phyloP scores from a whole-genome alignment of 2,329 filamentous ascomycete species.

The Aquanectria penicillioides region DNA sequence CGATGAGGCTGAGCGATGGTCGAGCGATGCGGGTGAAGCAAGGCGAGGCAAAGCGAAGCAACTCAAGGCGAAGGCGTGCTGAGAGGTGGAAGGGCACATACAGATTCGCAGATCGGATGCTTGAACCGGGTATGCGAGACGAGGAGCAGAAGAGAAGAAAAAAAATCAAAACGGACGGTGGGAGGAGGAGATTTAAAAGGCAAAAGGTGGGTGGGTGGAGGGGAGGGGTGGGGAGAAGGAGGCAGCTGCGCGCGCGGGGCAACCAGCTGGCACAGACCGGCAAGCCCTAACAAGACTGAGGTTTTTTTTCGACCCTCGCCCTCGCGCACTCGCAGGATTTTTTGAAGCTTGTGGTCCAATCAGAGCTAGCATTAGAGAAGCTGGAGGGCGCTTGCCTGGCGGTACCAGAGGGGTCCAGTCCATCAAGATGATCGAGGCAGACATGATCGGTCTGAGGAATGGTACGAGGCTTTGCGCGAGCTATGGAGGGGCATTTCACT shows the following conservation, averaged over 20 bases:
- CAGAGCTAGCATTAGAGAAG: too few relatives aligned
- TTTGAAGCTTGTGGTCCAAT: conserved; percentile 26
- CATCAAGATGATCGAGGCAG: conserved; percentile 24
- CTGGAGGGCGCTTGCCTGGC: conserved; percentile 6
- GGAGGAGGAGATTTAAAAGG: conserved; percentile 54
- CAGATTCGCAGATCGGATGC: conserved; percentile 56
- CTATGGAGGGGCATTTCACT: conserved; percentile 18
- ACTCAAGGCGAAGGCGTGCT: conserved; percentile 16
- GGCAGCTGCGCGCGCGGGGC: conserved; percentile 47
- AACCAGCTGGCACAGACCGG: conserved; percentile 39
- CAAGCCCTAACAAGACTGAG: conserved; percentile 49
- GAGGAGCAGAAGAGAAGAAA: conserved; percentile 52
- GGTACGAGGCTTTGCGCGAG: conserved; percentile 29
- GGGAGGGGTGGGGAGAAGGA: conserved; percentile 39
- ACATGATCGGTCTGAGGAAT: conserved; percentile 27
- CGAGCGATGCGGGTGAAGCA: too few relatives aligned
- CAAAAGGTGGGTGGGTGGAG: conserved; percentile 42
- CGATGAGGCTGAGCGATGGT: conserved; percentile 14
- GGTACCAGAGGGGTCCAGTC: conserved; percentile 23
- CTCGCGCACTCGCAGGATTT: conserved; percentile 30
- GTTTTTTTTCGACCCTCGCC: conserved; percentile 38
- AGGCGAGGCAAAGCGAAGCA: conserved; percentile 12
- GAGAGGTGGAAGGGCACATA: conserved; percentile 38
- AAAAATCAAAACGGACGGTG: conserved; percentile 47
- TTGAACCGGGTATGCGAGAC: conserved; percentile 58